These are phyloP conservation scores for Phaeotremella fagi DNA, from an alignment of 768 basidiomycete genomes.

Conservation along the genomic window DNA sequence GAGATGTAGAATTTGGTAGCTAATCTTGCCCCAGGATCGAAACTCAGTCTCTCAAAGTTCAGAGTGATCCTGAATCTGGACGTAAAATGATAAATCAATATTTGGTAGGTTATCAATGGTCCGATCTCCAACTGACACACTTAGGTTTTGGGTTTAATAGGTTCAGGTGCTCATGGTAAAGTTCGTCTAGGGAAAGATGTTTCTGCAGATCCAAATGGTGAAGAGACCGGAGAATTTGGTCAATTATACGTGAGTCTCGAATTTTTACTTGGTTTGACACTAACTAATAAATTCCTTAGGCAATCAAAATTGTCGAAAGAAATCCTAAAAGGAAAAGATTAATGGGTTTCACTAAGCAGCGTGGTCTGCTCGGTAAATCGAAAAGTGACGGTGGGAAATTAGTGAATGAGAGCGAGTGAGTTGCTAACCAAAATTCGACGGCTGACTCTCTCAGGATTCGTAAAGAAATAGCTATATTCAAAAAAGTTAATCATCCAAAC, in stretches of 20 bases:
- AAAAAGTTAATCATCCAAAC: conserved; percentile 85
- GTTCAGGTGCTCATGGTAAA: conserved; percentile 83
- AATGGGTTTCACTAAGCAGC: conserved; percentile 63
- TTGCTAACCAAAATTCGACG: not conserved
- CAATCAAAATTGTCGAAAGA: conserved; percentile 51
- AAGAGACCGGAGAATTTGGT: conserved; percentile 12
- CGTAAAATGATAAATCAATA: conserved; percentile 76
- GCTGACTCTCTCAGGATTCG: conserved; percentile 58
- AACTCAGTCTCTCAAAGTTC: conserved; percentile 34
- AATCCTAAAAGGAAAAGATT: conserved; percentile 64
- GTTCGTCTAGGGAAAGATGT: conserved; percentile 69
- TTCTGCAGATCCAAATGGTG: conserved; percentile 12
- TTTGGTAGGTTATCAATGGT: conserved; percentile 44
- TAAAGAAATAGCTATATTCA: conserved; percentile 97
- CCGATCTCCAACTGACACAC: conserved; percentile 2
- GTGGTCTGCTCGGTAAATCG: conserved; percentile 60
- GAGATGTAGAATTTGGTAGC: too few species aligned
- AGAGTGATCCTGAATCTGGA: conserved; percentile 41
- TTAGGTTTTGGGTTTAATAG: conserved; percentile 64
- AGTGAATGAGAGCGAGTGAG: conserved; percentile 37
- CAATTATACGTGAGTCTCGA: conserved; percentile 19
- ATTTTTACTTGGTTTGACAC: not conserved
- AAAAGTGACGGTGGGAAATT: conserved; percentile 33
- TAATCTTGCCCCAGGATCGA: conserved; percentile 33
- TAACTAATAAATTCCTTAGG: conserved; percentile 36